Conservation (phyloP, 495 filamentous ascomycete genomes). For the Cercophora scortea region DNA sequence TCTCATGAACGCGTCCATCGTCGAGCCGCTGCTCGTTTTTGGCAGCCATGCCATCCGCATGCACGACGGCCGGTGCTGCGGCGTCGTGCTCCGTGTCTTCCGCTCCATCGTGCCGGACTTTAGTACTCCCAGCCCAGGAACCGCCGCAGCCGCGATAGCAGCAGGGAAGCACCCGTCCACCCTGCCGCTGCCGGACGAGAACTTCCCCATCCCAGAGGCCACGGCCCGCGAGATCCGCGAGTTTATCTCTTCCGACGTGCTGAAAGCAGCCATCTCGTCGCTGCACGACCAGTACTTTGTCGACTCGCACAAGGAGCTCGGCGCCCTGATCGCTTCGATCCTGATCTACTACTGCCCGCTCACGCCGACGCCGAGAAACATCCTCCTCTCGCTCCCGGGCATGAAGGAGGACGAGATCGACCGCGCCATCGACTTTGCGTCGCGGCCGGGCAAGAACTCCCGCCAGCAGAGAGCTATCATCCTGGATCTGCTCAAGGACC, state of each 20-base stretch:
- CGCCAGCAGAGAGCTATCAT: conserved; percentile 76
- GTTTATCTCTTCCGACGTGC: conserved; percentile 78
- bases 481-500: conserved; percentile 75
- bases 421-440: conserved; percentile 49
- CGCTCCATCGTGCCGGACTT: conserved; percentile 80
- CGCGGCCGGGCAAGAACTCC: conserved; percentile 40
- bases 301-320: conserved; percentile 90
- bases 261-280: conserved; percentile 76
- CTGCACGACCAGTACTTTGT: conserved; percentile 95
- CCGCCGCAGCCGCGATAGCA: conserved; percentile 7
- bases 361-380: conserved; percentile 52
- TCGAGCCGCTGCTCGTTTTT: conserved; percentile 84
- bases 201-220: conserved; percentile 36
- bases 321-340: conserved; percentile 77
- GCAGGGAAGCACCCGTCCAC: neutral
- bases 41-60: conserved; percentile 84
- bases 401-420: conserved; percentile 53
- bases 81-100: conserved; percentile 75
- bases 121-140: conserved; percentile 8
- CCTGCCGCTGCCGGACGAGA: conserved; percentile 19
- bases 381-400: conserved; percentile 45
- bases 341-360: conserved; percentile 60
- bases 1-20: conserved; percentile 65
- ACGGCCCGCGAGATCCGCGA: conserved; percentile 68
- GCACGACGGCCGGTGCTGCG: conserved; percentile 84